Evolutionary conservation across 495 filamentous ascomycete species (phyloP), one percentile per base, ranked within the genome.

Genomic region (Neurospora sp.): DNA sequence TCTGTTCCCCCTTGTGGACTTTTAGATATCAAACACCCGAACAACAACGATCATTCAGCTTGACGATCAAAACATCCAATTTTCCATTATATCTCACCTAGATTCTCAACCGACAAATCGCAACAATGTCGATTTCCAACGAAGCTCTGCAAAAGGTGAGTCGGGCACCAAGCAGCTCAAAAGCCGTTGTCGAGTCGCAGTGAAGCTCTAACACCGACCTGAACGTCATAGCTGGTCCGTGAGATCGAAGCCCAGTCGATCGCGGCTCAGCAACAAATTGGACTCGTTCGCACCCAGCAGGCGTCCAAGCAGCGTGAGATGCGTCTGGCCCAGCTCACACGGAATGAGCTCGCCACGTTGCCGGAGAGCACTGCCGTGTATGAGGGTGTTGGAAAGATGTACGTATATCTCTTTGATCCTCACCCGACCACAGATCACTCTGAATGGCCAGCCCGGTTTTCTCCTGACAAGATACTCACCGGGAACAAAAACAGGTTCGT

Each of bases 321-420:
- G 75, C 92, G 96, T 24, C 90, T 97, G 83, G 87, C 96, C 37
- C 92, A 97, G 82, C 85, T 98, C 73, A 98, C 96, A 39, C 88
- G 90, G 10, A 92, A 87, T 73, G 96, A 99, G 82, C 85, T 98
- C 70, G 87, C 89, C 38, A 85, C 90, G 10, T 80, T 99, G 74
- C 92, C 95, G n/a, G 84, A 87, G 43, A 88, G 90, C 45, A 97
- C 94, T 1, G 90, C 89, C 24, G 90, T 97, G 11, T 99, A 98
- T 76, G 95, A 98, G 81, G 95, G 95, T 3, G 92, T 98, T 6
- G 96, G 96, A 31, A 98, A 97, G 85, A 98, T 99, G 96, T 97
- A 81, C 80, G 92, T 82, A 34, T 72, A 39, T 10, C 42, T 43
- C 48, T 43, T 39, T 39, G 40, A 15, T 38, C 70, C 62, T 38